Percentiles rank a stretch among this genome's conserved stretches.
phyloP scores from a whole-genome alignment of 2,329 filamentous ascomycete species.

The Penicillium sp. region DNA sequence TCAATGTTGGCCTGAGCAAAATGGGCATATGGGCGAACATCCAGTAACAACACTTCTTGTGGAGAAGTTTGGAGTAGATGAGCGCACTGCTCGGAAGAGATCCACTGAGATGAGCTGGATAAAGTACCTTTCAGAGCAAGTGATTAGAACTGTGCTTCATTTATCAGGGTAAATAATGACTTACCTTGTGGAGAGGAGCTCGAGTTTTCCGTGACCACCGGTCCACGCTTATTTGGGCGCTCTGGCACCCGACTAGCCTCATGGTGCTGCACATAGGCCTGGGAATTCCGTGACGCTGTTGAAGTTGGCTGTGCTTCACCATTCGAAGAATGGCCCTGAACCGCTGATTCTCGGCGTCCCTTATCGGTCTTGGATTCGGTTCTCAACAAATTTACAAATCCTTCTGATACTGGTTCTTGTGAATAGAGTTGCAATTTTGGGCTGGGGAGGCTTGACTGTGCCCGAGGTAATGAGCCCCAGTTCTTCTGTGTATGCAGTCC shows the following conservation, averaged over 20 bases:
- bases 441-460: constrained; percentile 62
- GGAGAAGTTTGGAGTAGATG: constrained; percentile 51
- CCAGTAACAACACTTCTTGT: constrained; percentile 66
- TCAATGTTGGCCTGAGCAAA: constrained; percentile 69
- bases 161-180: not conserved
- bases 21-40: constrained; percentile 81
- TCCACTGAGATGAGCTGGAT: constrained; percentile 27
- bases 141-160: not conserved
- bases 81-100: constrained; percentile 53
- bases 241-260: constrained; percentile 1
- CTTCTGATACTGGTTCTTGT: constrained; percentile 75
- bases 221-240: not conserved
- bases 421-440: constrained; percentile 23
- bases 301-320: constrained; percentile 4
- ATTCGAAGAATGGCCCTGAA: constrained; percentile 19
- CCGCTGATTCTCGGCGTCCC: constrained; percentile 16
- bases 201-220: constrained; percentile 1
- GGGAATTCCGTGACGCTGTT: constrained; percentile 3
- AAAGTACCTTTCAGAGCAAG: not conserved
- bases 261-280: not conserved
- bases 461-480: constrained; percentile 67
- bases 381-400: constrained; percentile 66
- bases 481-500: constrained; percentile 62
- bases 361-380: constrained; percentile 20
- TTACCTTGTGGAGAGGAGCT: constrained; percentile 10